phyloP scores from a whole-genome alignment of 345 rosid species.

The Sapria himalayana region DNA sequence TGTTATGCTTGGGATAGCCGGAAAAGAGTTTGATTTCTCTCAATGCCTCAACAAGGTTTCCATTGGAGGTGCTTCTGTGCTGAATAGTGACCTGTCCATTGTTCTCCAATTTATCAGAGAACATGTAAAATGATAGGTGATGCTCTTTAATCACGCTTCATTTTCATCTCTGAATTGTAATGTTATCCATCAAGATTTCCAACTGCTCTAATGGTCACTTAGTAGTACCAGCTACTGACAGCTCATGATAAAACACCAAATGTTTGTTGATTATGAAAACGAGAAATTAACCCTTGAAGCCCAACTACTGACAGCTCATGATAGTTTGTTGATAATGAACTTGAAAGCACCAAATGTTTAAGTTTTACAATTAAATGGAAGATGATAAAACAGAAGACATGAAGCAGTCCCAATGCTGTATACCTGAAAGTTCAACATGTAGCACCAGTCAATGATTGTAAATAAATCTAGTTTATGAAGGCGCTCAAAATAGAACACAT shows the following conservation, averaged over 20 bases:
- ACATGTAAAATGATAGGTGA: constrained; percentile 38
- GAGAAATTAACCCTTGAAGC: too few species aligned
- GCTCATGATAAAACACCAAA: too few species aligned
- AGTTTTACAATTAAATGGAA: constrained; percentile 41
- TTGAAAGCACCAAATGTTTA: constrained; percentile 30
- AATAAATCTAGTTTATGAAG: not conserved
- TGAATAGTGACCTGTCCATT: constrained; percentile 39
- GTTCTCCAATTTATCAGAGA: constrained; percentile 60
- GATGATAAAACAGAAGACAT: constrained; percentile 45
- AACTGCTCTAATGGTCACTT: too few species aligned
- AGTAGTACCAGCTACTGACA: too few species aligned
- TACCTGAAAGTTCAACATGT: constrained; percentile 37
- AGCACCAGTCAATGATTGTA: not conserved
- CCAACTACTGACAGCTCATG: too few species aligned
- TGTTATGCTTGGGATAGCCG: constrained; percentile 49
- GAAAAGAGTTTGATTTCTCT: constrained; percentile 43
- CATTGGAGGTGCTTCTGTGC: constrained; percentile 53
- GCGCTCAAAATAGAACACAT: constrained; percentile 6
- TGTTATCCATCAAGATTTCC: too few species aligned
- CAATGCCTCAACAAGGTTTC: constrained; percentile 60
- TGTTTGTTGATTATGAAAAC: too few species aligned
- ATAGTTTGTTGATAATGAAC: constrained; percentile 17
- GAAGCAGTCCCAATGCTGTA: constrained; percentile 42
- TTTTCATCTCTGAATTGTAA: too few species aligned
- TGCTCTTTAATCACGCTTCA: too few species aligned